Conservation (phyloP, 2,329 filamentous ascomycete species). For the Bipolaris sorokiniana region DNA sequence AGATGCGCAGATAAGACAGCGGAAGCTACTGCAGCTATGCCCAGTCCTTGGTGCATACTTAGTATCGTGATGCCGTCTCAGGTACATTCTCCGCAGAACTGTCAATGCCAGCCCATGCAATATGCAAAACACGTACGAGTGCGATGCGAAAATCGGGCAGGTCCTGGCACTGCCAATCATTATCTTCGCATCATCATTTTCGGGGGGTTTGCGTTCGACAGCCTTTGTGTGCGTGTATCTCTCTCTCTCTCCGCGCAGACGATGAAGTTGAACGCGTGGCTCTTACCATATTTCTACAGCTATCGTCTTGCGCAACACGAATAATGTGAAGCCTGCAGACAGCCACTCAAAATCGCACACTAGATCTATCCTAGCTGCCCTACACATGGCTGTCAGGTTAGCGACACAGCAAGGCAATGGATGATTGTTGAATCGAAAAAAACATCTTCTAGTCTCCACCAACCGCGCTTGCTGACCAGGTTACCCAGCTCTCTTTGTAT, state of each 20-base stretch:
- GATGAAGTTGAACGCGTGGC: conserved; percentile 22
- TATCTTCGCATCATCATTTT: conserved; percentile 16
- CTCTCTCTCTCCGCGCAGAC: not conserved
- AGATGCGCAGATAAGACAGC: conserved; percentile 10
- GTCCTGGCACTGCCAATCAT: conserved; percentile 17
- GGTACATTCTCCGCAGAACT: conserved; percentile 1
- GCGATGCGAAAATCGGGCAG: conserved; percentile 16
- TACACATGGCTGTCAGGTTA: conserved; percentile 24
- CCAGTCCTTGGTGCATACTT: not conserved
- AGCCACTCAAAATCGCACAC: not conserved
- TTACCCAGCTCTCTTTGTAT: conserved; percentile 10
- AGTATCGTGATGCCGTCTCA: not conserved
- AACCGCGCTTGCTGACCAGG: conserved; percentile 11
- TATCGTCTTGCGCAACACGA: conserved; percentile 32
- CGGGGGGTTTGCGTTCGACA: conserved; percentile 18
- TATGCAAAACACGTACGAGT: conserved; percentile 21
- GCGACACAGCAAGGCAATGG: conserved; percentile 22
- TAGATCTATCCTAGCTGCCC: conserved; percentile 3
- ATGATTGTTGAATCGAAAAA: conserved; percentile 12
- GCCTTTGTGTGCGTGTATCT: not conserved
- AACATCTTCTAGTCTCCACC: conserved; percentile 17
- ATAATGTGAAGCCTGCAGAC: conserved; percentile 19
- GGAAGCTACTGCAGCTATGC: conserved; percentile 1
- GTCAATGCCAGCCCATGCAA: conserved; percentile 1
- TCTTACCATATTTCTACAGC: conserved; percentile 37